phyloP scores from a whole-genome alignment of 2,329 filamentous ascomycete species.

The Calonectria montana region DNA sequence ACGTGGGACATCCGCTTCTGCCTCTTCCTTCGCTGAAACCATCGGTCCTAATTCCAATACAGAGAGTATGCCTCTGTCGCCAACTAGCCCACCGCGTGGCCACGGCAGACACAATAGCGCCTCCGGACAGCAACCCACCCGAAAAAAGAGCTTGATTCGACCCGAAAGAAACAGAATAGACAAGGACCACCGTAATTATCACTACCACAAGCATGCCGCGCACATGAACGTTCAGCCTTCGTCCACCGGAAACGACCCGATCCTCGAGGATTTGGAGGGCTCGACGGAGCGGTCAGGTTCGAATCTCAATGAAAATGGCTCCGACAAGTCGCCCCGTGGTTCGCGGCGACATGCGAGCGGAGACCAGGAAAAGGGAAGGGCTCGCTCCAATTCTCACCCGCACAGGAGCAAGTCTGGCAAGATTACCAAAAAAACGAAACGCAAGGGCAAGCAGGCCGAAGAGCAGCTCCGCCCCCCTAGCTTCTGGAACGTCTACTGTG shows the following conservation, averaged over 20 bases:
- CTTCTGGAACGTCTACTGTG: conserved; percentile 95
- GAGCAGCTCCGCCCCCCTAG: conserved; percentile 83
- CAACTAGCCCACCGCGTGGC: conserved; percentile 47
- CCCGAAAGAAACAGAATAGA: conserved; percentile 90
- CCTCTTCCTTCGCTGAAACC: conserved; percentile 69
- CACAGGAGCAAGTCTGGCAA: conserved; percentile 67
- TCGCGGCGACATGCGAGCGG: conserved; percentile 48
- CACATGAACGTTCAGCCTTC: conserved; percentile 93
- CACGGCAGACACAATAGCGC: conserved; percentile 45
- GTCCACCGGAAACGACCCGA: conserved; percentile 90
- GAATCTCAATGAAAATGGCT: conserved; percentile 58
- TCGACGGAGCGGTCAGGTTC: conserved; percentile 66
- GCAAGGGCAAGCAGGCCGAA: conserved; percentile 62
- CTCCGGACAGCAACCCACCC: conserved; percentile 52
- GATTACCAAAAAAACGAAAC: conserved; percentile 67
- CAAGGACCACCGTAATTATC: conserved; percentile 90
- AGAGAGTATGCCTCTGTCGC: conserved; percentile 67
- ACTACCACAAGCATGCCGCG: conserved; percentile 94
- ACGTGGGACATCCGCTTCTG: conserved; percentile 67
- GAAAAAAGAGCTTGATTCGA: conserved; percentile 89
- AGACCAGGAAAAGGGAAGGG: conserved; percentile 48
- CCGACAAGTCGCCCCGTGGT: conserved; percentile 56
- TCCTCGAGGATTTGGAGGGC: conserved; percentile 81
- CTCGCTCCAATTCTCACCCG: conserved; percentile 47
- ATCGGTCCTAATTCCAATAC: conserved; percentile 66